A percentile compares a stretch with the other conserved stretches of the same genome.
Evolutionary conservation across 768 basidiomycete species (phyloP).

Genomic region (Phylloporus rhodoxanthus): DNA sequence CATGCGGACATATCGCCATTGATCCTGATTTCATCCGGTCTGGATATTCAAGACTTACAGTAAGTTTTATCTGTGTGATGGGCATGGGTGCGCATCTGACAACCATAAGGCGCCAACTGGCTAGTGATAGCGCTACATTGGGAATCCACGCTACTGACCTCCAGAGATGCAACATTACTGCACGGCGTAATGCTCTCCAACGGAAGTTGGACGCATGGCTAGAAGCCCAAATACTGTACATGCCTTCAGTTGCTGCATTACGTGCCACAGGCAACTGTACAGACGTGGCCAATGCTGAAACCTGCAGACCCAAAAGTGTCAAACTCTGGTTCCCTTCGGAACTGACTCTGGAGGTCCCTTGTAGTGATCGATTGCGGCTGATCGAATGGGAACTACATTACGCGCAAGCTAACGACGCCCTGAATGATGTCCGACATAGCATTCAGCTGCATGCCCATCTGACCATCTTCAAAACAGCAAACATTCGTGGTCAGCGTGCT

Average conservation of each 20-base stretch:
- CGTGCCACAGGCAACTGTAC: too few relatives aligned
- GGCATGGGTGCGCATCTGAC: too few relatives aligned
- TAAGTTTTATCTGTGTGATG: too few relatives aligned
- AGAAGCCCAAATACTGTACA: not conserved
- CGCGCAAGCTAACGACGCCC: not conserved
- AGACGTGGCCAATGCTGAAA: too few relatives aligned
- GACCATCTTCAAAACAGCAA: not conserved
- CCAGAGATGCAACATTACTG: not conserved
- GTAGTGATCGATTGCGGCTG: not conserved
- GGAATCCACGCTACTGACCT: not conserved
- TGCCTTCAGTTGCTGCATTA: not conserved
- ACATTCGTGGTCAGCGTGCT: not conserved
- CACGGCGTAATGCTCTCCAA: not conserved
- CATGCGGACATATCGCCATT: not conserved
- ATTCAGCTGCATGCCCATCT: not conserved
- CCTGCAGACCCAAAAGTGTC: too few relatives aligned
- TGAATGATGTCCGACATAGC: not conserved
- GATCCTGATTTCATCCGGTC: not conserved
- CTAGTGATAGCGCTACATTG: not conserved
- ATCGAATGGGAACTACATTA: not conserved
- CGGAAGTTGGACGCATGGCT: not conserved
- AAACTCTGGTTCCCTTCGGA: not conserved
- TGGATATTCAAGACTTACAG: not conserved
- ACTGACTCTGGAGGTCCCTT: not conserved
- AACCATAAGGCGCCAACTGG: not conserved